Evolutionary conservation across 2,329 filamentous ascomycete species (phyloP), one percentile per base, ranked within the genome.

Genomic region (Grosmannia penicillata): DNA sequence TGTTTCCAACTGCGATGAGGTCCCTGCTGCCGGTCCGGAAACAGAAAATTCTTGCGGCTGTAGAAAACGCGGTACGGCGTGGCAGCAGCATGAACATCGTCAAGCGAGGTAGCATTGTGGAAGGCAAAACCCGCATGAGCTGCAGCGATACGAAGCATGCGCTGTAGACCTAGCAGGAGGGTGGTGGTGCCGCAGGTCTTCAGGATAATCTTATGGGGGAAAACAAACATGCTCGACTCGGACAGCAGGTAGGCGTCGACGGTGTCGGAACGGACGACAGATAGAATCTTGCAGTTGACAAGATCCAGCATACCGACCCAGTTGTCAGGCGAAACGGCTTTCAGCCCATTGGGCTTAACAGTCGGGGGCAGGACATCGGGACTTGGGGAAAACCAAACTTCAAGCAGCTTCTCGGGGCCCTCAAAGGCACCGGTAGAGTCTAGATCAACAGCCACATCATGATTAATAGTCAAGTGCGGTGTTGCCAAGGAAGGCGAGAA

Each of bases 161-260:
- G 84, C 48, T 85, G 84, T 33, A 98, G 71, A 17, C 91, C 91
- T 34, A 82, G 79, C 7, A 98, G 73, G 38, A 98, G 66, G 3
- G 91, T 98, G 13, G 91, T 98, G 19, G 91, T 98, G 43, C 91
- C 91, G 53, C 91, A 98, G 8, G 91, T 98, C 74, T 98, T 98
- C 49, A 98, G 68, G 44, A 98, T 94, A 47, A 98, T 73, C 70
- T 98, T 98, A 73, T 98, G 91, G n/a, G 87, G 86, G 60, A 94
- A 98, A 51, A 98, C 85, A 57, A 98, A 98, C 87, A 98, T 94
- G 81, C 91, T 96, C 29, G 91, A 96, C 64, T 98, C 91, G 46
- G 91, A 98, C 40, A 98, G 71, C 7, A 98, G 75, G 56, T 98
- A 98, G 47, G 91, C 89, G 55, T 98, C 91, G 51, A 96, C 82